Base-by-base conservation (phyloP, 1,284 basidiomycete genomes). In the Fereydounia khargensis region DNA sequence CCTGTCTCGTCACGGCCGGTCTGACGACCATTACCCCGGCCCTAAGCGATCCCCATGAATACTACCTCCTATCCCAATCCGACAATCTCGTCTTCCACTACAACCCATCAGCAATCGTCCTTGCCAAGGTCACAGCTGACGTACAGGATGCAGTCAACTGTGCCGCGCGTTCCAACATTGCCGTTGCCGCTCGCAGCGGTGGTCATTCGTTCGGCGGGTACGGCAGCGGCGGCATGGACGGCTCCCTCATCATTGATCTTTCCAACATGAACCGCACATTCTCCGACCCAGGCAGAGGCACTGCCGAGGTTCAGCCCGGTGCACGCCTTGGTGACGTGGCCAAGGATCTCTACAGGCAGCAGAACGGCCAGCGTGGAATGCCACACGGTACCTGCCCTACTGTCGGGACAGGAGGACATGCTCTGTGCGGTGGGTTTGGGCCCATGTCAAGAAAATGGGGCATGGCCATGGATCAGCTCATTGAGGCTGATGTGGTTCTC, bases 41-140 rank as follows among this genome's bases (percentile, higher is more conserved):
- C 6, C 28, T 30, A 11, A 30, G 28, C 28, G 28, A 30, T 14
- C 6, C 6, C 13, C 13, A 5, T 16, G 17, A 11, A 6, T 30
- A 30, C 28, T 30, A 45, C 11, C 52, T 47, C 20, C 48, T 52
- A 7, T 56, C 58, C 0, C 28, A 30, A 16, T 66, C 73, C 3
- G 77, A 76, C 66, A 78, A 78, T 35, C 55, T 76, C 36, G 48
- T 73, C 19, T 65, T 76, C 18, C 71, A 74, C 45, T 76, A 71
- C 33, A 63, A 65, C 14, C 72, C 77, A 1, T 40, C 49, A 3
- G 67, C 67, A 7, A 60, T 78, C 49, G 62, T 72, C 14, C 68
- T 66, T 43, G 70, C 75, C 3, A 41, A 46, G 1, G 36, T 39
- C 1, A 24, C 65, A 1, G 18, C 35, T 1, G 45, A 73, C 9